Evolutionary conservation across 148 eudicot species (phyloP).

Genomic region (Dianthus caryophyllus): DNA sequence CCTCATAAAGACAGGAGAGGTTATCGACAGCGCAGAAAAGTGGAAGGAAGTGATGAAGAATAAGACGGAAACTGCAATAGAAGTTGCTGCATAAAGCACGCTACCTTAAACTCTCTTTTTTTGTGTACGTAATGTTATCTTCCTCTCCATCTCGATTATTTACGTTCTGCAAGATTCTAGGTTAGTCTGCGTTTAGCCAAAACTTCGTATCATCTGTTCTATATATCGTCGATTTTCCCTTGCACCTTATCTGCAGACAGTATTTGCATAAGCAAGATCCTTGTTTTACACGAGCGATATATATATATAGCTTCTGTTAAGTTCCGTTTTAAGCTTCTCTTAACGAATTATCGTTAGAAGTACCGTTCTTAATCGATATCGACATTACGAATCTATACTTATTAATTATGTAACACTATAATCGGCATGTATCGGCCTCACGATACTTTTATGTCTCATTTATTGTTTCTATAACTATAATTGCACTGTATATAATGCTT

Average conservation of each 20-base stretch:
- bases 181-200: slow-evolving; percentile 26
- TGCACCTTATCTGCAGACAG: background rate
- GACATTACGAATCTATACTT: too few species aligned
- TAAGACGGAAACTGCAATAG: slow-evolving; percentile 60
- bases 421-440: background rate
- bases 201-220: slow-evolving; percentile 3
- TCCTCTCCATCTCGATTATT: background rate
- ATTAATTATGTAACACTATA: too few species aligned
- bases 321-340: too few species aligned
- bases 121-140: slow-evolving; percentile 23
- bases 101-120: background rate
- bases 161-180: slow-evolving; percentile 13
- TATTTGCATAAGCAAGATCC: too few species aligned
- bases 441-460: too few species aligned
- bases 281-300: too few species aligned
- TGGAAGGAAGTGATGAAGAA: slow-evolving; percentile 70
- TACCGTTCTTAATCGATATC: too few species aligned
- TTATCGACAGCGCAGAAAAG: slow-evolving; percentile 77
- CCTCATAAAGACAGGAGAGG: slow-evolving; percentile 93
- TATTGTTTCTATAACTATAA: too few species aligned
- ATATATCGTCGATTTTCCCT: background rate
- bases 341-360: too few species aligned
- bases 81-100: slow-evolving; percentile 31
- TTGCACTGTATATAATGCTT: too few species aligned
- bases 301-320: too few species aligned